Evolutionary conservation across 2,329 filamentous ascomycete species (phyloP), one percentile per base, ranked within the genome.

Genomic region (Sporothrix humicola): DNA sequence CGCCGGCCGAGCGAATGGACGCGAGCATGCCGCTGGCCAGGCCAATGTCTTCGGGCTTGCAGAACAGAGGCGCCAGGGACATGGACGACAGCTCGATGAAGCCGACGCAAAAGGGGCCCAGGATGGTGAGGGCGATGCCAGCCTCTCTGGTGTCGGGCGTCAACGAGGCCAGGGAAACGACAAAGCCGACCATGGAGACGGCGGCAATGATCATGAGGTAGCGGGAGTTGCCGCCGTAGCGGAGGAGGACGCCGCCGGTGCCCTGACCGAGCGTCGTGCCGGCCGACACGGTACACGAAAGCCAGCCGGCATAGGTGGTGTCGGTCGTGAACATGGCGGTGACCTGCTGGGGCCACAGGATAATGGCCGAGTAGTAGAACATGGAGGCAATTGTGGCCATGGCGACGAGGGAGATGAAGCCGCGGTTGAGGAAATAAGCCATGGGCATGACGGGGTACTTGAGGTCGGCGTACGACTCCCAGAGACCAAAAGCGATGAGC

Each of bases 21-120:
- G 82, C 81, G 6, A 83, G 77, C 12, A 83, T 74, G n/a, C 82
- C 82, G 5, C 80, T 82, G 1, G 83, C 82, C 8, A 83, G 77
- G 42, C 83, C 83, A 59, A 84, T 84, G 17, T 84, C 82, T 15
- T 81, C 78, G 0, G 80, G 78, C 23, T 80, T 79, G 69, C 81
- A 82, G 76, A 83, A 83, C 0, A 82, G 78, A 17, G 80, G 80
- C 0, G 81, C 81, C 37, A 82, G 76, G 7, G 81, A 79, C 10
- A 82, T 74, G 1, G 81, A 79, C 7, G 78, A 78, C 9, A 81
- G 76, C 74, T 82, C 81, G 8, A 61, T 61, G 17, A 61, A 61
- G 31, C 58, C 58, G 58, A 61, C 26, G 13, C 26, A 61, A 61
- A 61, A 42, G 31, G 58, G 58, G 31, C 58, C 58, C 26, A 61